A percentile compares a stretch with the other conserved stretches of the same genome.
Evolutionary conservation across 805 yeast species (phyloP).

Genomic region (Grigorovia yakushimaensis): DNA sequence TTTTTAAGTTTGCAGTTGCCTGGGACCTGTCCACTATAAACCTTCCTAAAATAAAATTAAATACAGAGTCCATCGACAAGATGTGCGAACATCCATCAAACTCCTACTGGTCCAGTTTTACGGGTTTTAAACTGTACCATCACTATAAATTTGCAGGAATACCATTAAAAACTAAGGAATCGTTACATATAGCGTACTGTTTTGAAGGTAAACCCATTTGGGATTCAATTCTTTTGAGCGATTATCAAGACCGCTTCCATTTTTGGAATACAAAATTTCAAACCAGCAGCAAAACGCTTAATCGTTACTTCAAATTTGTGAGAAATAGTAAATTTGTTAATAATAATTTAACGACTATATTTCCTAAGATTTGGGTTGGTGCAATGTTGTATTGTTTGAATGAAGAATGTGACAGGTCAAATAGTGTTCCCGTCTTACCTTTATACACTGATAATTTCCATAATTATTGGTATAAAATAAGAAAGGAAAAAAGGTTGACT

Average conservation of each 20-base stretch:
- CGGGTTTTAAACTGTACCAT: conserved; percentile 49
- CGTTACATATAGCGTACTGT: conserved; percentile 43
- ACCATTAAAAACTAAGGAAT: conserved; percentile 33
- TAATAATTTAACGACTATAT: conserved; percentile 36
- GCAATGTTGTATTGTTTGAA: conserved; percentile 46
- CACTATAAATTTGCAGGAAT: conserved; percentile 35
- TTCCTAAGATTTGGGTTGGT: conserved; percentile 55
- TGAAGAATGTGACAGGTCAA: conserved; percentile 27
- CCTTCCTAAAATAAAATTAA: neutral
- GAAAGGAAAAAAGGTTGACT: conserved; percentile 14
- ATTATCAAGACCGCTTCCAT: neutral
- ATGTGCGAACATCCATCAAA: neutral
- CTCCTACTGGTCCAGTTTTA: conserved; percentile 21
- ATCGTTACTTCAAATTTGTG: conserved; percentile 45
- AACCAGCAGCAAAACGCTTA: neutral
- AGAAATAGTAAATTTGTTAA: conserved; percentile 45
- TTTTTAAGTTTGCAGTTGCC: neutral
- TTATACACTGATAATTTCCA: conserved; percentile 48
- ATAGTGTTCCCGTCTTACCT: conserved; percentile 42
- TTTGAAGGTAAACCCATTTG: conserved; percentile 38
- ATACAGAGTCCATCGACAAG: neutral
- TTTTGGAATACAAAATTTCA: neutral
- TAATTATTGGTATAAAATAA: conserved; percentile 36
- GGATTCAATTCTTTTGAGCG: conserved; percentile 22
- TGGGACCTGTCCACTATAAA: neutral